Evolutionary conservation across 495 filamentous ascomycete genomes (phyloP), one percentile per base, ranked within the genome.

Genomic region (Neurospora sp.): DNA sequence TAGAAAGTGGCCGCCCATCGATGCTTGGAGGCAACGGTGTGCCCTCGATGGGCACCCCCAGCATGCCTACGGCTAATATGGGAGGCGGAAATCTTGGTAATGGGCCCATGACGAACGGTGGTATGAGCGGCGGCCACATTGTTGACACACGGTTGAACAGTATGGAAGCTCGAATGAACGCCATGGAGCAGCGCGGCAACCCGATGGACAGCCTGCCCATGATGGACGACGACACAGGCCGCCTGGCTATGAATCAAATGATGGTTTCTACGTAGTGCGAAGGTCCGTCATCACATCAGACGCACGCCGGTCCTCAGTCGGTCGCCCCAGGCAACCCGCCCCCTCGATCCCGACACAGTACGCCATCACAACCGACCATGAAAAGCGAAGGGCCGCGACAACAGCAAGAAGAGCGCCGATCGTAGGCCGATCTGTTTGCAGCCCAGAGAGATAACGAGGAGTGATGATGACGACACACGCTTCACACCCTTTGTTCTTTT

Each of bases 181-280:
- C 78, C 39, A 80, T 85, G 74, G 84, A 86, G 72, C 75, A 79
- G 14, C 81, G 81, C n/a, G 74, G 76, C 16, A 69, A 81, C 20
- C 78, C 80, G 40, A 79, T 86, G 76, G 84, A 86, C 46, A 77
- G 76, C n/a, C 46, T 85, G 44, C 82, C 79, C 6, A 84, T 86
- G 83, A 83, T 85, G 75, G 83, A 84, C 23, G 84, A 85, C 77
- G 84, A 84, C 46, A 76, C 81, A 69, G 71, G 75, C 66, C 74
- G 76, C 9, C 69, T 82, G 48, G 75, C 76, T 14, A 76, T 81
- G 77, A 81, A 66, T 66, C 54, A 66, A 35, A 66, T 66, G 54
- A 66, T 66, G 54, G 54, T 66, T 66, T 66, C 54, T 66, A 66
- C 54, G 54, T 66, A 66, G 27, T 35, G 54, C 54, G 54, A 35